Evolutionary conservation across 2,329 filamentous ascomycete genomes (phyloP).

Genomic region (Bertia moriformis): DNA sequence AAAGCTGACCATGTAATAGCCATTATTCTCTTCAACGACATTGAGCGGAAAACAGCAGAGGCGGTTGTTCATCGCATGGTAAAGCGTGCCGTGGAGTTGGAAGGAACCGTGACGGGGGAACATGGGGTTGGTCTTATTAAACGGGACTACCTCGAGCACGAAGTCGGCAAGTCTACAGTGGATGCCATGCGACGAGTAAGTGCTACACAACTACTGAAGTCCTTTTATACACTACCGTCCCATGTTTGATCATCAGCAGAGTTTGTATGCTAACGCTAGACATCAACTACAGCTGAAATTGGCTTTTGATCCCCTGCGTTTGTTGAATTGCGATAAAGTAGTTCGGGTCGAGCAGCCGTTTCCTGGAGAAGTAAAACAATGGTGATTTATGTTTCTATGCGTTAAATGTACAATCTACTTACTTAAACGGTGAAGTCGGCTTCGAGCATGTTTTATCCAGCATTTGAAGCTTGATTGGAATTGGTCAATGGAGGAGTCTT

Average conservation of each 20-base stretch:
- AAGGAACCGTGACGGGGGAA: conserved; percentile 60
- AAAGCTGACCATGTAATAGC: conserved; percentile 6
- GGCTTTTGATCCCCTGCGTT: conserved; percentile 41
- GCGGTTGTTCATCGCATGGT: conserved; percentile 56
- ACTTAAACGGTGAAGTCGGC: too few species aligned
- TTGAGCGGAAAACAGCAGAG: conserved; percentile 36
- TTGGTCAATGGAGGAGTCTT: too few species aligned
- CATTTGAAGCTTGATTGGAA: too few species aligned
- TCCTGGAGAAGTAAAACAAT: conserved; percentile 36
- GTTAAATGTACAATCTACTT: too few species aligned
- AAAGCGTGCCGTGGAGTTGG: conserved; percentile 52
- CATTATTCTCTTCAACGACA: conserved; percentile 31
- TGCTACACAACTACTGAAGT: conserved; percentile 4
- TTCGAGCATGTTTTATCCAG: too few species aligned
- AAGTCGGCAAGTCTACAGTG: conserved; percentile 43
- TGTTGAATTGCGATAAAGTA: conserved; percentile 39
- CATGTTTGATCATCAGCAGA: neutral
- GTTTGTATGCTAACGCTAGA: neutral
- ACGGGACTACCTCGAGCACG: conserved; percentile 47
- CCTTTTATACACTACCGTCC: neutral
- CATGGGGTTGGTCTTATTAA: conserved; percentile 60
- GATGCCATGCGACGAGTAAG: conserved; percentile 49
- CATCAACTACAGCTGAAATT: conserved; percentile 35
- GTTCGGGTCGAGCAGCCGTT: conserved; percentile 49
- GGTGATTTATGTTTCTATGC: conserved; percentile 34